Percentiles rank a stretch among this genome's conserved stretches.
Conservation (phyloP, 2,329 filamentous ascomycete species). For the Endocalyx cinctus region DNA sequence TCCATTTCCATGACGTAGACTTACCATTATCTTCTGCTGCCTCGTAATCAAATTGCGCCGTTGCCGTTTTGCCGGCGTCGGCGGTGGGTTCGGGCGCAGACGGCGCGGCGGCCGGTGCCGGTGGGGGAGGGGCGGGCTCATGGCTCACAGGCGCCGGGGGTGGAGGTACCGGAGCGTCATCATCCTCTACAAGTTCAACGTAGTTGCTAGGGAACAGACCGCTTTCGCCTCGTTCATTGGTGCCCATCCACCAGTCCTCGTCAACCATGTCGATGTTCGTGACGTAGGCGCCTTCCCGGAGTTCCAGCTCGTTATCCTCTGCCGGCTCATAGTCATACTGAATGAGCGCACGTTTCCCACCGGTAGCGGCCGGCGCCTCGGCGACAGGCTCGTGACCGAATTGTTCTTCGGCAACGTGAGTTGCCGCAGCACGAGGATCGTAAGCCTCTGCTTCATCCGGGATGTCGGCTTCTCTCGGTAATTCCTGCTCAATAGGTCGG, state of each 20-base stretch:
- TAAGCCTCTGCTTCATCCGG: conserved; percentile 59
- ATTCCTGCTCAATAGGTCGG: conserved; percentile 55
- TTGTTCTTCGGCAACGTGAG: conserved; percentile 46
- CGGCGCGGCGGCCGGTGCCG: conserved; percentile 25
- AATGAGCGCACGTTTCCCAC: conserved; percentile 69
- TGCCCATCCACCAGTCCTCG: conserved; percentile 98
- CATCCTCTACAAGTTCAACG: conserved; percentile 69
- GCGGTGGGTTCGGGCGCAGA: conserved; percentile 33
- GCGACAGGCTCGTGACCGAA: conserved; percentile 35
- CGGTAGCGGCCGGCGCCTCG: conserved; percentile 32
- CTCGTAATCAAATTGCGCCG: conserved; percentile 91
- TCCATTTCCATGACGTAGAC: too few relatives aligned
- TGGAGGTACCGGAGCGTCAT: conserved; percentile 23
- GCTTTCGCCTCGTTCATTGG: conserved; percentile 75
- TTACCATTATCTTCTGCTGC: conserved; percentile 88
- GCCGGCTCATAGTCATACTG: conserved; percentile 97
- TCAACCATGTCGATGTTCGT: conserved; percentile 96
- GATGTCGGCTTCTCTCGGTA: conserved; percentile 61
- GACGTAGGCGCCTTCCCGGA: conserved; percentile 82
- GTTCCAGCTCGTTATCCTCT: conserved; percentile 92
- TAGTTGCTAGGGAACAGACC: conserved; percentile 98
- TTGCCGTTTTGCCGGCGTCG: conserved; percentile 60
- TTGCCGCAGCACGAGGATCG: conserved; percentile 56
- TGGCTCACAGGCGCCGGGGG: conserved; percentile 25
- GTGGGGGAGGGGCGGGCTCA: conserved; percentile 32